Evolutionary conservation across 75 land plant species (phyloP).

Genomic region (Pinus albicaulis): DNA sequence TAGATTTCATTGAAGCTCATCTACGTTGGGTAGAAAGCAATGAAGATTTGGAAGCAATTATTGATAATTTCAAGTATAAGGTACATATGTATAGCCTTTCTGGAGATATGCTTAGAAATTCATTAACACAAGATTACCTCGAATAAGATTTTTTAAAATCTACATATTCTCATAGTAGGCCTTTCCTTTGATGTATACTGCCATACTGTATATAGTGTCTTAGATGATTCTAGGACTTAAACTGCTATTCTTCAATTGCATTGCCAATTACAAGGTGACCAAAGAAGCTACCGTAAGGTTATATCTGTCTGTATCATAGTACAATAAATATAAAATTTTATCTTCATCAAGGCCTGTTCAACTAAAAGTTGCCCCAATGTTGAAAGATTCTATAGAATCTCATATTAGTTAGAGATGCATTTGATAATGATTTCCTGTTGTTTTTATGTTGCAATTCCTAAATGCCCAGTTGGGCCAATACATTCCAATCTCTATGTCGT

Average conservation of each 20-base stretch:
- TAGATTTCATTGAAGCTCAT: slow-evolving; percentile 11
- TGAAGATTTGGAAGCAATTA: neutral
- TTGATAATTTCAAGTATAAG: neutral
- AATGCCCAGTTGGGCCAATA: neutral
- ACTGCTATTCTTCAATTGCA: neutral
- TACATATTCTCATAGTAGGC: neutral
- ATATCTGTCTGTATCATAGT: neutral
- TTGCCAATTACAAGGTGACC: neutral
- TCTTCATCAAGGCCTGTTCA: neutral
- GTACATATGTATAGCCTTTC: neutral
- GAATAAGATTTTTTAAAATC: neutral
- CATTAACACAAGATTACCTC: neutral
- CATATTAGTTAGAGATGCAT: neutral
- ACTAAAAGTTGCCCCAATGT: neutral
- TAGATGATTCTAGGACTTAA: neutral
- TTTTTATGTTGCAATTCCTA: neutral
- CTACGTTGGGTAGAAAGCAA: neutral
- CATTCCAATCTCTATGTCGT: neutral
- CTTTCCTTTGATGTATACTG: neutral
- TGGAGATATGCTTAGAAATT: neutral
- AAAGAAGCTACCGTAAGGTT: neutral
- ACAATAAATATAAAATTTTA: neutral
- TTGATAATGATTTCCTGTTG: neutral
- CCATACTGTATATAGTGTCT: too few species aligned
- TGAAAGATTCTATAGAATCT: neutral